Evolutionary conservation across 495 filamentous ascomycete species (phyloP), one percentile per base, ranked within the genome.

Genomic region (Penicillium atrosanguineum): DNA sequence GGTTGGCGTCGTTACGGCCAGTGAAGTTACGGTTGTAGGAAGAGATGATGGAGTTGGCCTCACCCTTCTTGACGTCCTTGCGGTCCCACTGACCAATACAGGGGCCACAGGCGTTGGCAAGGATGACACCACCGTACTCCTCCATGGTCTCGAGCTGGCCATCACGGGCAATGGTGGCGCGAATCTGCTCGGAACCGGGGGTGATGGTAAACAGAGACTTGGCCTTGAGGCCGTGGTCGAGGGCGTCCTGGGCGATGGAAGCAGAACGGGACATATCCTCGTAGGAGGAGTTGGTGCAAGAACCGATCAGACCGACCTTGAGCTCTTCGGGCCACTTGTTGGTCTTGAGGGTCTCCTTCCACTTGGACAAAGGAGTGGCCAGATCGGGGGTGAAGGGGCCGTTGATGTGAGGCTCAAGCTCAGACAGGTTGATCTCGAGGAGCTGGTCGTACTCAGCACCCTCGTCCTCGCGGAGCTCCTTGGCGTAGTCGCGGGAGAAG

Each of bases 21-120:
- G 93, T 97, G 81, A 99, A 99, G 84, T 99, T 99, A 76, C 94
- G 91, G 84, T 95, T 96, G 84, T 96, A 94, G 39, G 91, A 96
- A 31, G 89, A 95, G 69, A 96, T 82, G 73, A 96, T 96, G 16
- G 91, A 93, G 84, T 98, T 98, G 60, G 91, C 76, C 68, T 92
- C 90, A 59, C 95, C 95, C 85, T 98, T 97, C 83, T 92, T 90
- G 36, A 97, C 90, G 59, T 97, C 93, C 64, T 77, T 78, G 64
- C 93, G 88, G 73, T 96, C 91, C 94, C 94, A 98, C 77, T 98
- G 94, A 53, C 79, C 81, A 69, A 85, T 86, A 74, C 83, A 86
- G 61, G 82, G 82, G 60, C 91, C 94, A 69, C 94, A 98, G 60
- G 94, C 94, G 72, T 97, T 97, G 68, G 95, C 95, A 42, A 99